These are phyloP conservation scores for Porcisia deanei DNA, from an alignment of 208 protist genomes.

Conservation along the genomic window DNA sequence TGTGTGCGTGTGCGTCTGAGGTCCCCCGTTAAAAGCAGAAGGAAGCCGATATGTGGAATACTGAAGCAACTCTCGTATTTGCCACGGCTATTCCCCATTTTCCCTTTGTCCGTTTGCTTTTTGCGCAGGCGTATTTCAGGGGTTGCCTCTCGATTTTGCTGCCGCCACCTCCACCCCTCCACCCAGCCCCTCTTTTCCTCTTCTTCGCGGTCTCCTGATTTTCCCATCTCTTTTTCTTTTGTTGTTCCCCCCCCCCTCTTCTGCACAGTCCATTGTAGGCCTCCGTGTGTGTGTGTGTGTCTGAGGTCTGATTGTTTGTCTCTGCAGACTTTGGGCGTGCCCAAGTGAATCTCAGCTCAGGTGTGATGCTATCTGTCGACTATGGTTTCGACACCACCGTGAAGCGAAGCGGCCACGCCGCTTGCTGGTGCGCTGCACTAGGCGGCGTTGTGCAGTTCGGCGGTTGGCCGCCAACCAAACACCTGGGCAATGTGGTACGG, in stretches of 20 bases:
- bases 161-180: background rate
- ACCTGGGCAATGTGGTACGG: slow-evolving; percentile 35
- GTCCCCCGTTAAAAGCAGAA: background rate
- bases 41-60: background rate
- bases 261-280: too few species aligned
- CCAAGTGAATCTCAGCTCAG: background rate
- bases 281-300: too few species aligned
- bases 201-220: too few species aligned
- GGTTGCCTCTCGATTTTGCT: background rate
- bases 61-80: background rate
- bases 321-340: background rate
- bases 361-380: slow-evolving; percentile 36
- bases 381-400: slow-evolving; percentile 45
- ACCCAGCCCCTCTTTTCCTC: too few species aligned
- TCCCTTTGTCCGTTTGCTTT: background rate
- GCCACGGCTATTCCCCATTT: background rate
- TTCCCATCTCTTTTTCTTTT: too few species aligned
- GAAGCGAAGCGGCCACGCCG: slow-evolving; percentile 43
- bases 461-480: slow-evolving; percentile 46
- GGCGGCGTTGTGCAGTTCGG: slow-evolving; percentile 57
- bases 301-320: background rate
- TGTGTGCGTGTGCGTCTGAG: background rate
- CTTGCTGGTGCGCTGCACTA: slow-evolving; percentile 43
- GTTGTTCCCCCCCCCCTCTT: too few species aligned
- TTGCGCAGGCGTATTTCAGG: background rate